phyloP scores from a whole-genome alignment of 78 protist genomes.

The Acrasis kona region DNA sequence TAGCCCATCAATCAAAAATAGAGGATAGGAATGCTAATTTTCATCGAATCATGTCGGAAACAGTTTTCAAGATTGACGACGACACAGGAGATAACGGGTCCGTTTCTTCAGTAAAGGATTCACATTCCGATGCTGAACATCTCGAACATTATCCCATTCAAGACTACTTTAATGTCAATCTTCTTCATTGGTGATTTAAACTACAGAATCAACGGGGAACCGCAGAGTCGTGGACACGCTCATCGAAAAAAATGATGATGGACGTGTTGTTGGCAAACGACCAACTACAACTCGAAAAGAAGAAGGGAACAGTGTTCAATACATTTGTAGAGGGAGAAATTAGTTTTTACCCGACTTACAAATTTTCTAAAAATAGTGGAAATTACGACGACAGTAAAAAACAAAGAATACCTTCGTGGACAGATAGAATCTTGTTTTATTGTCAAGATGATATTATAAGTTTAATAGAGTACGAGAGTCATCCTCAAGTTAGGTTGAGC shows the following conservation, averaged over 20 bases:
- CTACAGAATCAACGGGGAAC: background rate
- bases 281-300: background rate
- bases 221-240: background rate
- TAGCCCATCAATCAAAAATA: background rate
- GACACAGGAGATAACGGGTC: no score
- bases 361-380: background rate
- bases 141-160: background rate
- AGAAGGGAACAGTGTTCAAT: background rate
- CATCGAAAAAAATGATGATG: background rate
- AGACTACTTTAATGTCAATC: background rate
- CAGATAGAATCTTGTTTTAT: background rate
- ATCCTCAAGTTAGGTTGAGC: background rate
- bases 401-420: background rate
- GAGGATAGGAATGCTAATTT: background rate
- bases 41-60: background rate
- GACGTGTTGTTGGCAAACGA: background rate
- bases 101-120: no score
- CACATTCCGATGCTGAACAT: background rate
- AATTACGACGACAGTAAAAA: background rate
- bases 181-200: constrained; percentile 4
- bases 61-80: no score
- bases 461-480: background rate
- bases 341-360: background rate
- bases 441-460: background rate
- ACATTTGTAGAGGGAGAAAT: background rate